Conservation (phyloP, 331 rosid species). For the Arachis monticola region DNA sequence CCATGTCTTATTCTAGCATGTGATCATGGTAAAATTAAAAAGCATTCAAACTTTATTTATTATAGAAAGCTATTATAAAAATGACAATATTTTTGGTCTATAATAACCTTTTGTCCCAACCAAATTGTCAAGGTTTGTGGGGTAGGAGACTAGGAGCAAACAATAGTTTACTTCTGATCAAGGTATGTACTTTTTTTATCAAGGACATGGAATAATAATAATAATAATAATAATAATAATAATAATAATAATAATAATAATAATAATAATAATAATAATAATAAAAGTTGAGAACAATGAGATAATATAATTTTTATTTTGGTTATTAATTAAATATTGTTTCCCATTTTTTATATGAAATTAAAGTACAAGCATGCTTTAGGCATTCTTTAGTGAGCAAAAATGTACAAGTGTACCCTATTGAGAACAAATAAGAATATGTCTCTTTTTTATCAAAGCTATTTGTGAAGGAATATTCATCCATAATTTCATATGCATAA, state of each 20-base stretch:
- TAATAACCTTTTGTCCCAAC: not conserved
- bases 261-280: not conserved
- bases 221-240: no score
- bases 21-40: not conserved
- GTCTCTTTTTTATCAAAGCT: not conserved
- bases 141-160: not conserved
- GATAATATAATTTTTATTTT: not conserved
- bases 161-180: not conserved
- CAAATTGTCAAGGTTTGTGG: not conserved
- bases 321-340: not conserved
- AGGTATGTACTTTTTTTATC: not conserved
- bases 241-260: no score
- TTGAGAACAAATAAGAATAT: conserved; percentile 16
- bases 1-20: not conserved
- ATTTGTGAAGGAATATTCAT: conserved; percentile 54
- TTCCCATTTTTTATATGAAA: conserved; percentile 18
- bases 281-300: conserved; percentile 16
- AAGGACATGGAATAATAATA: not conserved
- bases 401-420: conserved; percentile 28
- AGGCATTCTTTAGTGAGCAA: conserved; percentile 6
- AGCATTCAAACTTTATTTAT: not conserved
- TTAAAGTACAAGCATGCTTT: conserved; percentile 13
- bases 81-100: not conserved
- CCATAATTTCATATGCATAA: not conserved
- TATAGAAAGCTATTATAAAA: not conserved